Conservation (phyloP, 2,329 filamentous ascomycete species). For the Monilinia vaccinii-corymbosi region DNA sequence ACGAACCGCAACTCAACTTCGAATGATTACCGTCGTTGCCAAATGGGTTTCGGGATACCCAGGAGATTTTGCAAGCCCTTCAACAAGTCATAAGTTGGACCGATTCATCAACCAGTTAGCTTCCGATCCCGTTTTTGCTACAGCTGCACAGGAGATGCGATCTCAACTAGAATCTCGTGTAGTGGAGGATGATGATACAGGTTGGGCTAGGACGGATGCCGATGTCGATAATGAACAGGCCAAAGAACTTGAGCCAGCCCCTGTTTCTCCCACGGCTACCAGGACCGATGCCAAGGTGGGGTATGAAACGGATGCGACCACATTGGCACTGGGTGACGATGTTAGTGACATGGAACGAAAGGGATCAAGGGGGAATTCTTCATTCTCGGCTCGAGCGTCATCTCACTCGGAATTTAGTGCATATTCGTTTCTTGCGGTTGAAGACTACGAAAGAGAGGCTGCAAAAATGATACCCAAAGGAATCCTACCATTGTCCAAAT, state of each 20-base stretch:
- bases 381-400: slow-evolving; percentile 16
- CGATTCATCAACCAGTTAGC: slow-evolving; percentile 70
- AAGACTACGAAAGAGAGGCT: slow-evolving; percentile 75
- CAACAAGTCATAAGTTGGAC: slow-evolving; percentile 61
- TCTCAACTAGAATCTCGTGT: slow-evolving; percentile 64
- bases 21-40: slow-evolving; percentile 74
- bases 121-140: slow-evolving; percentile 70
- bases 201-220: slow-evolving; percentile 81
- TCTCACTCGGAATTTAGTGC: slow-evolving; percentile 21
- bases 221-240: slow-evolving; percentile 31
- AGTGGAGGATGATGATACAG: slow-evolving; percentile 79
- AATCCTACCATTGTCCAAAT: slow-evolving; percentile 65
- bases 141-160: slow-evolving; percentile 77
- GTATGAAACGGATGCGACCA: background rate
- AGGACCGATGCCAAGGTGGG: slow-evolving; percentile 14
- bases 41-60: slow-evolving; percentile 88
- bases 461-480: slow-evolving; percentile 60
- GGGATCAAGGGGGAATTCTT: slow-evolving; percentile 21
- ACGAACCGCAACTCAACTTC: slow-evolving; percentile 71
- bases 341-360: slow-evolving; percentile 23
- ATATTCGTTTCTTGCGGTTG: slow-evolving; percentile 51
- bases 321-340: slow-evolving; percentile 5
- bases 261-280: slow-evolving; percentile 17
- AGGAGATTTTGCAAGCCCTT: slow-evolving; percentile 78
- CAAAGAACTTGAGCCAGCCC: slow-evolving; percentile 15